Conservation (phyloP, 192 early-diverging fungal species). For the Coemansia sp. region DNA sequence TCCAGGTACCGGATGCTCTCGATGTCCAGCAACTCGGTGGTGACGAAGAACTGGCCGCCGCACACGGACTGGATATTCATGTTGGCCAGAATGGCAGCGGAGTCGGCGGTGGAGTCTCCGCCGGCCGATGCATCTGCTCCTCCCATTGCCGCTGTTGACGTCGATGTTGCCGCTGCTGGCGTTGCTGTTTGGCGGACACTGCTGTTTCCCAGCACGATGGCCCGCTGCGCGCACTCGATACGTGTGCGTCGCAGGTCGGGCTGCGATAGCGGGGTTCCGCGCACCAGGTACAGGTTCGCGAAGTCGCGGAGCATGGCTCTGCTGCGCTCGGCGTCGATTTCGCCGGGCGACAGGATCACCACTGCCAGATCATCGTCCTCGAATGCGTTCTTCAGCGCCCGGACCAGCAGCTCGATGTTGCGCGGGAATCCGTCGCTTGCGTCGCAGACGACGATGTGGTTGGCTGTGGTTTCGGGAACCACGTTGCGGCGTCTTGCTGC, state of each 20-base stretch:
- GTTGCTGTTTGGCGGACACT: background rate
- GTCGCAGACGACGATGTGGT: conserved; percentile 52
- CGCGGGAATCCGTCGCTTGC: conserved; percentile 45
- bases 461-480: conserved; percentile 15
- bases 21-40: conserved; percentile 41
- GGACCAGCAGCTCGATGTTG: conserved; percentile 47
- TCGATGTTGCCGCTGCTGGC: background rate
- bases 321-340: conserved; percentile 12
- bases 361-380: conserved; percentile 34
- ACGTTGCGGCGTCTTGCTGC: conserved; percentile 12
- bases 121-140: background rate
- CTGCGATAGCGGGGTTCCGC: conserved; percentile 45
- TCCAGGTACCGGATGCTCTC: conserved; percentile 48
- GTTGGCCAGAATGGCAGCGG: conserved; percentile 44
- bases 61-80: conserved; percentile 52
- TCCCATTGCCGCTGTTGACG: background rate
- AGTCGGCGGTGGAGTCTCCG: conserved; percentile 21
- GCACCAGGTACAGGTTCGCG: conserved; percentile 37
- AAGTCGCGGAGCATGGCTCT: conserved; percentile 22
- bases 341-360: conserved; percentile 36
- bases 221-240: conserved; percentile 38
- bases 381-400: conserved; percentile 43
- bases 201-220: conserved; percentile 41
- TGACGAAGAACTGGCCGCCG: conserved; percentile 38
- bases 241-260: conserved; percentile 40